Percentiles rank a stretch among this genome's conserved stretches.
Evolutionary conservation across 129 eudicot genomes (phyloP).

Genomic region (Ambrosia trifida): DNA sequence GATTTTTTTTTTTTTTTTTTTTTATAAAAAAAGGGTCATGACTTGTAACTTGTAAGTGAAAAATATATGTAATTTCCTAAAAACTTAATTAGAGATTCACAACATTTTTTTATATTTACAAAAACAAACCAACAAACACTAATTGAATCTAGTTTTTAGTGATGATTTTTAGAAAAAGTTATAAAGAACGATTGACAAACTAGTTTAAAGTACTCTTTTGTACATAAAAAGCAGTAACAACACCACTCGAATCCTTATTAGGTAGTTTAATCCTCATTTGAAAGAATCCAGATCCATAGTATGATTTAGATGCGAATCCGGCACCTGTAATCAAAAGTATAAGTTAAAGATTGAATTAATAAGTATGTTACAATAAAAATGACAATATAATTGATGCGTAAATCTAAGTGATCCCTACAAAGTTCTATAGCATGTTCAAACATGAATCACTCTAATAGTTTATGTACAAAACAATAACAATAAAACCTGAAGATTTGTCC

Average conservation of each 20-base stretch:
- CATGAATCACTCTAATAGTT: neutral
- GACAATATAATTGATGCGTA: neutral
- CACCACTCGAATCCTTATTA: conserved; percentile 58
- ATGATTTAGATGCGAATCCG: conserved; percentile 68
- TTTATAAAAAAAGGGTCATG: neutral
- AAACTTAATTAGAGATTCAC: neutral
- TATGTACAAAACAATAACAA: neutral
- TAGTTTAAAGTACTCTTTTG: neutral
- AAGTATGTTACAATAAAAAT: neutral
- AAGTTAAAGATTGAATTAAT: neutral
- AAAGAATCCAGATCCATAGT: conserved; percentile 71
- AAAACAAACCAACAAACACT: neutral
- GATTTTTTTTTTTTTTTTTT: no score
- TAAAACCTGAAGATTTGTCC: conserved; percentile 58
- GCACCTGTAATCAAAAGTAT: conserved; percentile 41
- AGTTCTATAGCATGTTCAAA: neutral
- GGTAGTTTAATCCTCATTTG: conserved; percentile 75
- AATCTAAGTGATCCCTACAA: neutral
- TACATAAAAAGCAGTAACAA: conserved; percentile 79
- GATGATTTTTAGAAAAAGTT: neutral
- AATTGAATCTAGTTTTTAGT: neutral
- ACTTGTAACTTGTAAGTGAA: neutral
- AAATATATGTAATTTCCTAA: neutral
- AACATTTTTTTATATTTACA: neutral
- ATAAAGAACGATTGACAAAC: neutral